These are phyloP conservation scores for Euphrasia confusa DNA, from an alignment of 257 asterid species.

Conservation along the genomic window DNA sequence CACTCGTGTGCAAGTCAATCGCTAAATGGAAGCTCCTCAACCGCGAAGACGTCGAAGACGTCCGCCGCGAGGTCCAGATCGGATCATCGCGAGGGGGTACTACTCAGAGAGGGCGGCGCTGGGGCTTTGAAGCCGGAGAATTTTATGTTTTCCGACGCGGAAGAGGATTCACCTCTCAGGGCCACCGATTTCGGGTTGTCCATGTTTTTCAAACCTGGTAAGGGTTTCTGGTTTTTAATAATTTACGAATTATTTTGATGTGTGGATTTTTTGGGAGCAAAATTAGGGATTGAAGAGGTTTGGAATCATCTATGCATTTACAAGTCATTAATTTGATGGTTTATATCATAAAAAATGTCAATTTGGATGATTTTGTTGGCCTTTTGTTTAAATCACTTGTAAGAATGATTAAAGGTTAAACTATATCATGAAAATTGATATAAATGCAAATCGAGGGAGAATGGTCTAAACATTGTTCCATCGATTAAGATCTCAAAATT, in stretches of 20 bases:
- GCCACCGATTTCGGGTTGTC: slow-evolving; percentile 78
- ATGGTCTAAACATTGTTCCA: too few relatives aligned
- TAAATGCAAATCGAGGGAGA: not conserved
- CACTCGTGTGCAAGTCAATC: slow-evolving; percentile 70
- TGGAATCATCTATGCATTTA: not conserved
- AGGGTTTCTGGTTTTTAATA: slow-evolving; percentile 5
- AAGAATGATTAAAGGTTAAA: not conserved
- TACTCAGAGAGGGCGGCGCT: slow-evolving; percentile 81
- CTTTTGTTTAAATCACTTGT: not conserved
- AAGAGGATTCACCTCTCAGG: slow-evolving; percentile 55
- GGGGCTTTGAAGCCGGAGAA: slow-evolving; percentile 64
- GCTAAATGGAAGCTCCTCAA: slow-evolving; percentile 54
- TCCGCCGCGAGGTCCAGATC: slow-evolving; percentile 79
- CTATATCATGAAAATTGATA: not conserved
- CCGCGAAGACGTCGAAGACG: slow-evolving; percentile 55
- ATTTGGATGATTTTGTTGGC: too few relatives aligned
- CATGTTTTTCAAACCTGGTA: slow-evolving; percentile 60
- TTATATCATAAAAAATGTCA: not conserved
- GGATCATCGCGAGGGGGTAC: slow-evolving; percentile 63
- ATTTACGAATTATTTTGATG: not conserved
- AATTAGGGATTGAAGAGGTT: not conserved
- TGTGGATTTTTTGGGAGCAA: not conserved
- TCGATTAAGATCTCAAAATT: too few relatives aligned
- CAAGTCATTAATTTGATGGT: not conserved
- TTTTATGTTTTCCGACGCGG: slow-evolving; percentile 47